Evolutionary conservation across 192 early-diverging fungal species (phyloP).

Genomic region (Backusella circina): DNA sequence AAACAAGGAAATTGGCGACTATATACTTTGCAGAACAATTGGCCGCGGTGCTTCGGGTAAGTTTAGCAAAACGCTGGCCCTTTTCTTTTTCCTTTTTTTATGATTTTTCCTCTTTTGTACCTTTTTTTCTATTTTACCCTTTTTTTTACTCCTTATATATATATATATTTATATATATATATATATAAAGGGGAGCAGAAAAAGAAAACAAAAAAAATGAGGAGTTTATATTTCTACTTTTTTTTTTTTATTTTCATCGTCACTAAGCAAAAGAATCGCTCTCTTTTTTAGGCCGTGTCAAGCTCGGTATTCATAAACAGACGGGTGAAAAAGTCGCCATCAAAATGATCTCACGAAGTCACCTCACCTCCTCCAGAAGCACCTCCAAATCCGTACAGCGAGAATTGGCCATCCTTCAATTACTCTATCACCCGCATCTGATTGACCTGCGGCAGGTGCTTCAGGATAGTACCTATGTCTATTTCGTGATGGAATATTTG

Average conservation of each 20-base stretch:
- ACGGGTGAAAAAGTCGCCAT: constrained; percentile 34
- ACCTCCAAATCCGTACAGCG: constrained; percentile 18
- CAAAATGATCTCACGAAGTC: constrained; percentile 30
- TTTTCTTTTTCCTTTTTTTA: constrained; percentile 2
- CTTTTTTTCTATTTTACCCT: background rate
- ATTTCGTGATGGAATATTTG: constrained; percentile 35
- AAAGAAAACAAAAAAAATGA: background rate
- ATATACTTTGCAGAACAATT: constrained; percentile 60
- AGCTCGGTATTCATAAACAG: constrained; percentile 30
- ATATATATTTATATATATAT: too few species aligned
- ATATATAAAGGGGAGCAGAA: too few species aligned
- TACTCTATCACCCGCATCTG: constrained; percentile 25
- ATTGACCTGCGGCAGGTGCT: constrained; percentile 24
- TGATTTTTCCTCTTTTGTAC: background rate
- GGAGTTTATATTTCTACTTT: background rate
- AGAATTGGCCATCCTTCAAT: constrained; percentile 31
- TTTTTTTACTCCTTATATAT: background rate
- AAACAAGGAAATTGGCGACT: constrained; percentile 51
- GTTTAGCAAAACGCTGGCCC: background rate
- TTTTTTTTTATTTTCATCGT: background rate
- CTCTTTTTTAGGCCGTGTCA: constrained; percentile 31
- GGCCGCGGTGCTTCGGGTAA: constrained; percentile 63
- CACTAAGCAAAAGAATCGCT: too few species aligned
- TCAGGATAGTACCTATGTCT: constrained; percentile 26
- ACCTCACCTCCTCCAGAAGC: constrained; percentile 17